Percentiles rank a stretch among this genome's conserved stretches.
Evolutionary conservation across 2,329 filamentous ascomycete species (phyloP).

Genomic region (Beauveria caledonica): DNA sequence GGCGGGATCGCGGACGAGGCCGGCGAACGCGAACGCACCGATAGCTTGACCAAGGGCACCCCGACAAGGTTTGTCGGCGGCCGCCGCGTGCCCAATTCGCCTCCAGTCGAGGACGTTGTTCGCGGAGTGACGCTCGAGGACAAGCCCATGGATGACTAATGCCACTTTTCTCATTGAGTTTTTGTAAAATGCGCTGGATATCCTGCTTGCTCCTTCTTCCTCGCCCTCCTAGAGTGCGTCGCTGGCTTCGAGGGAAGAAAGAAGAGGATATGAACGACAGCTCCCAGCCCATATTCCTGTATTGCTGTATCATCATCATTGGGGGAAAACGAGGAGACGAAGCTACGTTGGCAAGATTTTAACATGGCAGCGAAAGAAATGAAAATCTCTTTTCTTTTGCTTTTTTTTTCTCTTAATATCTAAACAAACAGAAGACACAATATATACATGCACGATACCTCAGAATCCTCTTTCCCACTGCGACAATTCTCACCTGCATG

Average conservation of each 20-base stretch:
- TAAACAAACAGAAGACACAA: background rate
- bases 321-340: background rate
- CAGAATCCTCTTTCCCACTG: no score
- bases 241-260: background rate
- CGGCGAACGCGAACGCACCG: constrained; percentile 15
- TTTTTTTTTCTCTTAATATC: background rate
- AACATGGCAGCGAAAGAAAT: background rate
- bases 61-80: constrained; percentile 40
- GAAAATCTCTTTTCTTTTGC: background rate
- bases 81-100: constrained; percentile 30
- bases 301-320: constrained; percentile 9
- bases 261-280: background rate
- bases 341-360: constrained; percentile 1
- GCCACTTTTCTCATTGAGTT: background rate
- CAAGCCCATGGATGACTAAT: constrained; percentile 43
- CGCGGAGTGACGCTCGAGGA: constrained; percentile 45
- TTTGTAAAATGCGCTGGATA: background rate
- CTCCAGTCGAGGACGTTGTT: constrained; percentile 23
- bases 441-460: background rate
- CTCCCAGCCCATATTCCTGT: background rate
- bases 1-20: constrained; percentile 25
- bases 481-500: no score
- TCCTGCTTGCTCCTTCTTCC: background rate
- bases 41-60: constrained; percentile 17
- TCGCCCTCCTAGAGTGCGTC: background rate